Evolutionary conservation across 2,329 filamentous ascomycete genomes (phyloP), one percentile per base, ranked within the genome.

Genomic region (Elsinoe perseae): DNA sequence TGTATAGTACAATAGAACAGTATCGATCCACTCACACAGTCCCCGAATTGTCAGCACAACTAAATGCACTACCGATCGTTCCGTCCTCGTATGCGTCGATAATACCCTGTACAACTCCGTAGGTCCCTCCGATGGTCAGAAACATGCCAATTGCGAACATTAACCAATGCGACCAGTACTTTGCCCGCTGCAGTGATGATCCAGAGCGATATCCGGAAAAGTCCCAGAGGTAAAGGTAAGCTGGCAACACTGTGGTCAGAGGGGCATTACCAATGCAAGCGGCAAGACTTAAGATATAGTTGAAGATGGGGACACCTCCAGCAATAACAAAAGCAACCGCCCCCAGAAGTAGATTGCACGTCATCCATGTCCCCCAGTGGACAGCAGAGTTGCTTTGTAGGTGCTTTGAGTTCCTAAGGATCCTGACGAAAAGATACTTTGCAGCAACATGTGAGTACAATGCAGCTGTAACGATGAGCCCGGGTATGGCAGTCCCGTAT

Each of bases 401-500:
- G 62, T 81, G 79, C 2, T 59, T 64, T 1, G 76, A 76, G 58
- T 77, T 70, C 16, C 78, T 72, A n/a, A 82, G 68, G 20, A 80
- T 72, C 3, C 79, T 75, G 12, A 82, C 78, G 62, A 81, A 81
- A 48, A 80, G 64, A 61, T 80, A 80, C 62, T 81, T 82, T 1
- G 77, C 73, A 0, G 74, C 75, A 10, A 80, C 70, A n/a, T 58
- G 57, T 23, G 23, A 48, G 21, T 50, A 30, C 10, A 50, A 32
- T 16, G 63, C 59, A 2, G 59, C 58, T 9, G 73, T 75, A 38
- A 83, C 75, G 28, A 79, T 68, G 2, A 84, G 70, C 1, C 80
- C 80, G 4, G 77, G 69, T 7, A 84, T 64, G 2, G 75, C 81
- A 43, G 85, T 72, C 2, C 81, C 82, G 61, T 84, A 85, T 0